Evolutionary conservation across 495 filamentous ascomycete species (phyloP).

Genomic region (Xylaria nigripes): DNA sequence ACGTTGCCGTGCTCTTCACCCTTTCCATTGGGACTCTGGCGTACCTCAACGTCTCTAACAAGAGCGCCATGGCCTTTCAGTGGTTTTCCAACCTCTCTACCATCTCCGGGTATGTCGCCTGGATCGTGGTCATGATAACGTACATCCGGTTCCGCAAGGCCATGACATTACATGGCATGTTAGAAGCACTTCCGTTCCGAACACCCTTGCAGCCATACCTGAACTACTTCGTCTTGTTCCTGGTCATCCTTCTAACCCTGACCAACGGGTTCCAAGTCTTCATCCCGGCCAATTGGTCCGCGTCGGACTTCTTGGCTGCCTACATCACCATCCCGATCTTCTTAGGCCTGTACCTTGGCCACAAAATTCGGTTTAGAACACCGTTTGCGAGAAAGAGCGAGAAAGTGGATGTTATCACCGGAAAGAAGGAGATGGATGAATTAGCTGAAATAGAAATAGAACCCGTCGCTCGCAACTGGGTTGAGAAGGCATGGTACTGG

Average conservation of each 20-base stretch:
- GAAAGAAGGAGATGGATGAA: constrained; percentile 46
- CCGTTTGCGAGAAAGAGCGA: constrained; percentile 20
- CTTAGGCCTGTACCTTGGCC: constrained; percentile 32
- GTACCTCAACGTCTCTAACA: constrained; percentile 52
- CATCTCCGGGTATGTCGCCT: constrained; percentile 42
- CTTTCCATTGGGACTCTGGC: constrained; percentile 49
- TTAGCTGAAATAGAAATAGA: constrained; percentile 30
- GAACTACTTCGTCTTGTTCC: constrained; percentile 29
- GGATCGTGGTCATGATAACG: constrained; percentile 42
- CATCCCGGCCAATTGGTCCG: constrained; percentile 27
- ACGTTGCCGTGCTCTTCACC: constrained; percentile 49
- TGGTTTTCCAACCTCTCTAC: constrained; percentile 50
- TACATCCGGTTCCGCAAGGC: constrained; percentile 42
- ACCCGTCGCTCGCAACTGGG: constrained; percentile 31
- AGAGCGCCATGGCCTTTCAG: constrained; percentile 48
- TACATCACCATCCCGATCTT: constrained; percentile 43
- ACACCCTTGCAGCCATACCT: constrained; percentile 37
- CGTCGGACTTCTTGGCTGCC: constrained; percentile 35
- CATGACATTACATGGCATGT: constrained; percentile 29
- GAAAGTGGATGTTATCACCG: constrained; percentile 39
- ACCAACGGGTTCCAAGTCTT: constrained; percentile 45
- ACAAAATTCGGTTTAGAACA: constrained; percentile 32
- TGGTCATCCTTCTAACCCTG: constrained; percentile 35
- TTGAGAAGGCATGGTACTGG: constrained; percentile 41
- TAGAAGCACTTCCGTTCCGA: constrained; percentile 32